These are phyloP conservation scores for Ganoderma boninense DNA, from an alignment of 1,284 basidiomycete genomes.

Conservation along the genomic window DNA sequence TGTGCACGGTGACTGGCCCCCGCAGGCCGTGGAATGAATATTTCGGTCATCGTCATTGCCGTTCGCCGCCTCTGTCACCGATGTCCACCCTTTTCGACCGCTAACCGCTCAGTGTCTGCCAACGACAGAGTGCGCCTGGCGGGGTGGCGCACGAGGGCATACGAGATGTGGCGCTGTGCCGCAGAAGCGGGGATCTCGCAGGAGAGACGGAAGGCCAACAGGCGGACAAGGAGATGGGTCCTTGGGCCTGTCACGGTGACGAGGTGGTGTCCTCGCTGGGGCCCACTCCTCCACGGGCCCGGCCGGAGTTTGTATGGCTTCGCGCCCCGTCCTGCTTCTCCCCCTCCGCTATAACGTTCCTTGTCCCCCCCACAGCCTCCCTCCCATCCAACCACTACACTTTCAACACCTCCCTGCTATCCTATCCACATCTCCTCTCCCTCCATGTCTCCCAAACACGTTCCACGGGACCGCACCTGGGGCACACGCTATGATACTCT, in stretches of 20 bases:
- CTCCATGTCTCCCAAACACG: slow-evolving; percentile 35
- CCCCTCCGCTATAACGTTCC: slow-evolving; percentile 1
- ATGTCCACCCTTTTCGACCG: neutral
- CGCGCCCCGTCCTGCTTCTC: slow-evolving; percentile 4
- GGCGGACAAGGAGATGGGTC: neutral
- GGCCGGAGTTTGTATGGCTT: slow-evolving; percentile 8
- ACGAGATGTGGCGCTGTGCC: slow-evolving; percentile 9
- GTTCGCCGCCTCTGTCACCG: neutral
- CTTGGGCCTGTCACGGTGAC: slow-evolving; percentile 13
- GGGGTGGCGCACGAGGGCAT: neutral
- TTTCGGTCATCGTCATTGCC: slow-evolving; percentile 1
- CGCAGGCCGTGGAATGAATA: neutral
- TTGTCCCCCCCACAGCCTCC: slow-evolving; percentile 3
- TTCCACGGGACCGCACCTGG: slow-evolving; percentile 51
- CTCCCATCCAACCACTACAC: slow-evolving; percentile 18
- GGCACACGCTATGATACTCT: slow-evolving; percentile 75
- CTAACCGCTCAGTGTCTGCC: neutral
- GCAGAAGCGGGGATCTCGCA: slow-evolving; percentile 7
- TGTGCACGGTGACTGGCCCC: slow-evolving; percentile 2
- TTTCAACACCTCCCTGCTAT: slow-evolving; percentile 25
- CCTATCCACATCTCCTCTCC: slow-evolving; percentile 21
- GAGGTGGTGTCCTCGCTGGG: slow-evolving; percentile 8
- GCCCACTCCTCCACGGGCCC: neutral
- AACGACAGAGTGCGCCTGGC: neutral
- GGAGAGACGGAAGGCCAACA: neutral